Evolutionary conservation across 164 flowering plant genomes (phyloP).

Genomic region (Chimonanthus salicifolius): DNA sequence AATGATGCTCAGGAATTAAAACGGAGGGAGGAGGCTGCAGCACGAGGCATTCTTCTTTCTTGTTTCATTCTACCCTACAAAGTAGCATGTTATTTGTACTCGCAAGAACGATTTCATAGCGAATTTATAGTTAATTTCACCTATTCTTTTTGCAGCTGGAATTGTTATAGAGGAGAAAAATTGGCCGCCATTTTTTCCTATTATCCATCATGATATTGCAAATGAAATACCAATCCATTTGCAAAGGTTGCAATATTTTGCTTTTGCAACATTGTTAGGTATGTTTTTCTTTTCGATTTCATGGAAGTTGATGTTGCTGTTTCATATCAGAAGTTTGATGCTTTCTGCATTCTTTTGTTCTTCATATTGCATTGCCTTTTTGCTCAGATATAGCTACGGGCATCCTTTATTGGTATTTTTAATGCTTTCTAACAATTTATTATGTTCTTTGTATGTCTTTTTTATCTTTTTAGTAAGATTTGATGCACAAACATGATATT

Average conservation of each 20-base stretch:
- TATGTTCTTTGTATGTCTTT: no score
- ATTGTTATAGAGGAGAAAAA: slow-evolving; percentile 78
- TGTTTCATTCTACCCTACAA: background rate
- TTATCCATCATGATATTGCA: slow-evolving; percentile 87
- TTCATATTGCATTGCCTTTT: background rate
- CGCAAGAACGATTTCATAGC: no score
- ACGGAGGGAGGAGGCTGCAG: slow-evolving; percentile 92
- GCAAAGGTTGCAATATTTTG: slow-evolving; percentile 38
- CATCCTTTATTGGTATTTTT: background rate
- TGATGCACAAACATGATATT: no score
- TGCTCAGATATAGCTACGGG: background rate
- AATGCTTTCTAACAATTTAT: background rate
- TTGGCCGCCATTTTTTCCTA: slow-evolving; percentile 85
- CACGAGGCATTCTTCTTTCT: slow-evolving; percentile 50
- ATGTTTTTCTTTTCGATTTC: slow-evolving; percentile 5
- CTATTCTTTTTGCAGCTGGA: slow-evolving; percentile 51
- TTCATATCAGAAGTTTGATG: background rate
- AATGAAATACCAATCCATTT: slow-evolving; percentile 71
- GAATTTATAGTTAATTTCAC: no score
- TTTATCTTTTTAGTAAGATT: no score
- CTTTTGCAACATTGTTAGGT: slow-evolving; percentile 37
- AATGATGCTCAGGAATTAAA: slow-evolving; percentile 54
- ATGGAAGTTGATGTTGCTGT: background rate
- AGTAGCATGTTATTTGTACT: background rate
- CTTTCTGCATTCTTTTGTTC: background rate